These are phyloP conservation scores for Scheffersomyces quercinus DNA, from an alignment of 1,139 yeast genomes.

Conservation along the genomic window DNA sequence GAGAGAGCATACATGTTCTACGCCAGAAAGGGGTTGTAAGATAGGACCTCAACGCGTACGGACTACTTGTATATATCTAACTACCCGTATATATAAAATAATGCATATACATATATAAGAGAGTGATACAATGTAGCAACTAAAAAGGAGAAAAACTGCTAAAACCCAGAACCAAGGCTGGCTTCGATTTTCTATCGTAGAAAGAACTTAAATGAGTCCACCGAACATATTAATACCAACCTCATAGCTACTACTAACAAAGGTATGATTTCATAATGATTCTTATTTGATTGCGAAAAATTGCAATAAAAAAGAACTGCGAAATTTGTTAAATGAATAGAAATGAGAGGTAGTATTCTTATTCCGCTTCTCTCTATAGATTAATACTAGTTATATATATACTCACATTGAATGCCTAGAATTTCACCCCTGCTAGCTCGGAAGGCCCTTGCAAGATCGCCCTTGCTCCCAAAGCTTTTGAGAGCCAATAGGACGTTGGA, in stretches of 20 bases:
- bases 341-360: background rate
- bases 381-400: background rate
- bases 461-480: constrained; percentile 34
- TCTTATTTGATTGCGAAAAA: too few relatives aligned
- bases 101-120: too few relatives aligned
- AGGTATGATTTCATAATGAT: too few relatives aligned
- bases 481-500: constrained; percentile 30
- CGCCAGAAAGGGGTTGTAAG: constrained; percentile 70
- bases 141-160: too few relatives aligned
- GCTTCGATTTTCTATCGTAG: too few relatives aligned
- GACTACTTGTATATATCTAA: background rate
- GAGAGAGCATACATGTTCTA: constrained; percentile 97
- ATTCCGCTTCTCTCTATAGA: background rate
- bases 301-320: background rate
- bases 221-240: too few relatives aligned
- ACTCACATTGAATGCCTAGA: constrained; percentile 27
- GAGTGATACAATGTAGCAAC: too few relatives aligned
- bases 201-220: too few relatives aligned
- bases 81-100: too few relatives aligned
- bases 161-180: too few relatives aligned
- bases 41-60: constrained; percentile 1
- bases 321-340: background rate
- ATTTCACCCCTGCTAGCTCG: constrained; percentile 28
- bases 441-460: constrained; percentile 27
- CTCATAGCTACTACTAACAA: too few relatives aligned